Percentiles rank a stretch among this genome's conserved stretches.
These are phyloP conservation scores for Suillus ampliporus DNA, from an alignment of 768 basidiomycete species.

Conservation along the genomic window DNA sequence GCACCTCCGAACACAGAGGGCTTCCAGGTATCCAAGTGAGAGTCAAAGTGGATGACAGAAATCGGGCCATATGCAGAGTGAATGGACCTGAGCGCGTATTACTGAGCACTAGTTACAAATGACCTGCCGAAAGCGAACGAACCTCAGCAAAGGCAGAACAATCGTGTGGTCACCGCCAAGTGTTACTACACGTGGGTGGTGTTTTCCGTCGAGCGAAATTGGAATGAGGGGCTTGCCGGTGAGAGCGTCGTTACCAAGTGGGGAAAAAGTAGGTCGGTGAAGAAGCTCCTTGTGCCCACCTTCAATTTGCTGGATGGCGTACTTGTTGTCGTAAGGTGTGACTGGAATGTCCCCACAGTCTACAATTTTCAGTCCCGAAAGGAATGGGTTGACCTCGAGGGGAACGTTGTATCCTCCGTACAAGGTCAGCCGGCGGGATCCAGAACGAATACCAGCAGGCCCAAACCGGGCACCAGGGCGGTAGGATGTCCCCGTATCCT, in stretches of 20 bases:
- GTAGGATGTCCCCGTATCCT: conserved; percentile 80
- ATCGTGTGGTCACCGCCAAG: conserved; percentile 92
- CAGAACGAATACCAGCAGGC: conserved; percentile 81
- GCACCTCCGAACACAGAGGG: conserved; percentile 77
- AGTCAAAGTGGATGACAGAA: conserved; percentile 87
- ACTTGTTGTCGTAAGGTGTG: conserved; percentile 77
- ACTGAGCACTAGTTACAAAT: conserved; percentile 1
- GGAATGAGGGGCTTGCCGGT: conserved; percentile 64
- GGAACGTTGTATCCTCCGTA: conserved; percentile 84
- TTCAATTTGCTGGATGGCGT: conserved; percentile 78
- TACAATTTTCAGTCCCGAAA: conserved; percentile 67
- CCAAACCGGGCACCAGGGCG: conserved; percentile 87
- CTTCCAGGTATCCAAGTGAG: conserved; percentile 84
- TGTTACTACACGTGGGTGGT: conserved; percentile 81
- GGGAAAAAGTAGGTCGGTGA: conserved; percentile 64
- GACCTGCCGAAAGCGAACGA: conserved; percentile 31
- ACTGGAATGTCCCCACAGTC: conserved; percentile 83
- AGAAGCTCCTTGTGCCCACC: conserved; percentile 72
- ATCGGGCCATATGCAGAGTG: conserved; percentile 79
- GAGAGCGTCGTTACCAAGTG: conserved; percentile 64
- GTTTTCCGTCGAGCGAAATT: conserved; percentile 69
- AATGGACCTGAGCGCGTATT: conserved; percentile 58
- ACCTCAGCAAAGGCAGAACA: conserved; percentile 59
- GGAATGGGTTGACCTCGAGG: conserved; percentile 74
- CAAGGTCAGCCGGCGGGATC: conserved; percentile 74